Evolutionary conservation across 768 basidiomycete species (phyloP), one percentile per base, ranked within the genome.

Genomic region (Boletus insuetus): DNA sequence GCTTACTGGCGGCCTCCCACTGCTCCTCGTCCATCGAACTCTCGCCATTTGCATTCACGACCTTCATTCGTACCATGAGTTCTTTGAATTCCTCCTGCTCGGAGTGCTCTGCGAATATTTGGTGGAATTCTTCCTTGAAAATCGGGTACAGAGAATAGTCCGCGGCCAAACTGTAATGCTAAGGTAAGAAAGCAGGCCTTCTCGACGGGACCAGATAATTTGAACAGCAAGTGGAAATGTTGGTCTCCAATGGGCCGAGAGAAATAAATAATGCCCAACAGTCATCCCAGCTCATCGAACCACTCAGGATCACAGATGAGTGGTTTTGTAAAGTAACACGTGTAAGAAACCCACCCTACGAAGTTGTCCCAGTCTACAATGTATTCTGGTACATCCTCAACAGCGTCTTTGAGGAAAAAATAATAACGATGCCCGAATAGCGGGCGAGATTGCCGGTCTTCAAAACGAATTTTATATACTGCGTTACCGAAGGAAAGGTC

Each of bases 1-100:
- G 83, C 94, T 73, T 73, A 98, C 97, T 98, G n/a, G 94, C 94
- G 58, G 96, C 96, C 66, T 98, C 94, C 92, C 96, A 97, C 73
- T 98, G 95, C 62, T 91, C 88, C 61, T 90, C 89, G 60, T 94
- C 85, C 91, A 98, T 97, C 50, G 90, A 76, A 65, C 91, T 95
- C 73, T 89, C 89, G 2, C 94, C 94, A 40, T 87, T 80, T 17
- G 77, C 74, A 65, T 97, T 88, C 41, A 97, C 83, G 29, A 99
- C 97, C 58, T 86, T 89, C 97, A 99, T 99, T 61, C 84, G 81
- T 54, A 87, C 76, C 73, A 98, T 77, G 17, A 98, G 77, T n/a
- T 84, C 81, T 19, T 83, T 83, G 66, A 91, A 98, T 62, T 97
- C 94, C 3, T 81, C 72, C 59, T 89, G 81, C 24, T 89, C 82